Conservation (phyloP, 2,329 filamentous ascomycete genomes). For the Hawksworthiomyces lignivorus region DNA sequence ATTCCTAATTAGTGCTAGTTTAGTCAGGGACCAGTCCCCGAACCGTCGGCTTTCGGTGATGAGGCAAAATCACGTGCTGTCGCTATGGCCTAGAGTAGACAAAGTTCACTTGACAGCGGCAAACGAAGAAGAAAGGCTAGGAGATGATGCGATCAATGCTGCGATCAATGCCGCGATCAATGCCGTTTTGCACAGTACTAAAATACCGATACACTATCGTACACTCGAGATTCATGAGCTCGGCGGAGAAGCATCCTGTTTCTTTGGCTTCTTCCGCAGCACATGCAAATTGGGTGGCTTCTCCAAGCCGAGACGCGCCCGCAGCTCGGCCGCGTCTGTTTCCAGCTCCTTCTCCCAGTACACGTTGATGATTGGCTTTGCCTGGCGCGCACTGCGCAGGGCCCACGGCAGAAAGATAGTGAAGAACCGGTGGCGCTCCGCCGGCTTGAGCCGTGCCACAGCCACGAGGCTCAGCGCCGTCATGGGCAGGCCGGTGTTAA, state of each 20-base stretch:
- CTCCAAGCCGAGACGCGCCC: slow-evolving; percentile 73
- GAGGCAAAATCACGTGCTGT: slow-evolving; percentile 6
- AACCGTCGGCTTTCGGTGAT: slow-evolving; percentile 8
- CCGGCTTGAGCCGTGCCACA: slow-evolving; percentile 75
- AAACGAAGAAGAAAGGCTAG: too few species aligned
- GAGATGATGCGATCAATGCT: too few species aligned
- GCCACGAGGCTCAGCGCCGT: slow-evolving; percentile 80
- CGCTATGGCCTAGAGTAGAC: too few species aligned
- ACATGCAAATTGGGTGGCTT: slow-evolving; percentile 77
- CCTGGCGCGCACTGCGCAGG: slow-evolving; percentile 66
- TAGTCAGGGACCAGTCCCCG: neutral
- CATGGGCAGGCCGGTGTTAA: slow-evolving; percentile 92
- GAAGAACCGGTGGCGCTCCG: slow-evolving; percentile 70
- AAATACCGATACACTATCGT: too few species aligned
- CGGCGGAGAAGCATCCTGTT: neutral
- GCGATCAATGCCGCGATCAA: too few species aligned
- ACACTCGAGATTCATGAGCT: neutral
- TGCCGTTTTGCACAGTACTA: too few species aligned
- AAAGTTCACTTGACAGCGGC: too few species aligned
- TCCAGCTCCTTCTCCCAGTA: slow-evolving; percentile 96
- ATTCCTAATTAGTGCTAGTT: slow-evolving; percentile 3
- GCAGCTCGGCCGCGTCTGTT: slow-evolving; percentile 69
- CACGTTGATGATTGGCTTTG: slow-evolving; percentile 82
- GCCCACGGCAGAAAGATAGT: slow-evolving; percentile 84
- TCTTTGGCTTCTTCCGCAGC: slow-evolving; percentile 50